phyloP scores from a whole-genome alignment of 257 asterid genomes.

The Striga asiatica region DNA sequence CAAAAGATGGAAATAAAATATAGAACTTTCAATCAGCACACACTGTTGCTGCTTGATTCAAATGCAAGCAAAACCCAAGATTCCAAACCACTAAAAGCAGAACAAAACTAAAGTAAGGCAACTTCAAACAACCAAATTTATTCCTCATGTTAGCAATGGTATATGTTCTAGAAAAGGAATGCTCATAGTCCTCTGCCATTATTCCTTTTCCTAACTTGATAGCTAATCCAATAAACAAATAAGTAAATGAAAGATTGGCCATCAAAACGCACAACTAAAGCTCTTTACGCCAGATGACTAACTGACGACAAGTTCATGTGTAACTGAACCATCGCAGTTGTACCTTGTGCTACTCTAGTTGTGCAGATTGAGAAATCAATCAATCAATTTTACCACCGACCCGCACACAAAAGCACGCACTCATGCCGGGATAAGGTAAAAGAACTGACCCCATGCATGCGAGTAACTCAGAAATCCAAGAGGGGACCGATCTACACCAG shows the following conservation, averaged over 20 bases:
- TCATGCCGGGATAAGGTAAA: background rate
- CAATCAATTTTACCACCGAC: background rate
- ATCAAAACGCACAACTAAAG: background rate
- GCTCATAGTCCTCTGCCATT: background rate
- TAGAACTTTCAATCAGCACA: too few species aligned
- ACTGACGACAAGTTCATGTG: background rate
- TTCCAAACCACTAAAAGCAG: slow-evolving; percentile 31
- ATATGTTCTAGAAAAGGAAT: slow-evolving; percentile 9
- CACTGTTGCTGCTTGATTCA: slow-evolving; percentile 39
- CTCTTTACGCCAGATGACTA: too few species aligned
- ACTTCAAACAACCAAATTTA: slow-evolving; percentile 3
- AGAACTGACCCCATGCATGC: slow-evolving; percentile 89
- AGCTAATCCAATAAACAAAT: background rate
- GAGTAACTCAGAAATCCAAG: slow-evolving; percentile 46
- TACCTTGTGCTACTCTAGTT: background rate
- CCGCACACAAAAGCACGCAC: background rate
- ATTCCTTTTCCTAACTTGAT: background rate
- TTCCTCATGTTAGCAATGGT: slow-evolving; percentile 16
- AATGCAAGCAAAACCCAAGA: slow-evolving; percentile 45
- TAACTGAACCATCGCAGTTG: slow-evolving; percentile 4
- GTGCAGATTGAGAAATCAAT: slow-evolving; percentile 12
- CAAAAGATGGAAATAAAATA: too few species aligned
- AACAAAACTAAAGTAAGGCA: slow-evolving; percentile 25
- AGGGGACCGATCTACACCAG: slow-evolving; percentile 31
- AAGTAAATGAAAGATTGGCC: background rate